Base-by-base conservation (phyloP, 768 basidiomycete species). In the Kwoniella europaea region DNA sequence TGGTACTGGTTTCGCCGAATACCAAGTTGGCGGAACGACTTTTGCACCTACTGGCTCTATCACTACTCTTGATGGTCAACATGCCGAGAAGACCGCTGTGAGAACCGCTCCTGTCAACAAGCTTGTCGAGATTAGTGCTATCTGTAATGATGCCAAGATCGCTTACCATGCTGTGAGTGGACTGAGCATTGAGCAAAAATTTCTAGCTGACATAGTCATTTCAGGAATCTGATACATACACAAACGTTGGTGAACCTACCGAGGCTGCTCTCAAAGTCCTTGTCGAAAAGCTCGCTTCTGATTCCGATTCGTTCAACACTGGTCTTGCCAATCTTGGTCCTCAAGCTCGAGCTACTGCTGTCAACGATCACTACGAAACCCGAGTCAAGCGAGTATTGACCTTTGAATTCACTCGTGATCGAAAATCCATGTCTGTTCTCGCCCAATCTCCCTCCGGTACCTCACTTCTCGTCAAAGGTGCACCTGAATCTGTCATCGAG, bases 341-440 rank as follows among this genome's bases (percentile, higher is more conserved):
- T 50, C 83, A 86, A 18, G 85, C 84, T 46, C 91, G 95, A 65
- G 90, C 91, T 62, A 92, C 88, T 74, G 93, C 91, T 44, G 87
- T 98, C 85, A 94, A 91, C 86, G 90, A 92, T 44, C 87, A 89
- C 84, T 90, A 93, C 82, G 93, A 94, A 74, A 85, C 86, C 63
- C 86, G 85, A 16, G 90, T 93, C 79, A 86, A 89, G 18, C 90
- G 94, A 68, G 87, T 97, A 15, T 86, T 97, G 76, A 99, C 95
- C 9, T 96, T 99, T 83, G 96, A 99, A 84, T 98, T 99, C 85
- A 93, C 94, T 22, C 90, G 96, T 20, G 96, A 98, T 84, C 91
- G 96, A 80, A 99, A 98, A 86, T 96, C 95, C 90, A 98, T 98
- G 96, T 97, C 96, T 22, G 95, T 98, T 63, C 89, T 98, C 62